Percentiles rank a stretch among this genome's conserved stretches.
Conservation (phyloP, 345 rosid genomes). For the Brassica carinata region DNA sequence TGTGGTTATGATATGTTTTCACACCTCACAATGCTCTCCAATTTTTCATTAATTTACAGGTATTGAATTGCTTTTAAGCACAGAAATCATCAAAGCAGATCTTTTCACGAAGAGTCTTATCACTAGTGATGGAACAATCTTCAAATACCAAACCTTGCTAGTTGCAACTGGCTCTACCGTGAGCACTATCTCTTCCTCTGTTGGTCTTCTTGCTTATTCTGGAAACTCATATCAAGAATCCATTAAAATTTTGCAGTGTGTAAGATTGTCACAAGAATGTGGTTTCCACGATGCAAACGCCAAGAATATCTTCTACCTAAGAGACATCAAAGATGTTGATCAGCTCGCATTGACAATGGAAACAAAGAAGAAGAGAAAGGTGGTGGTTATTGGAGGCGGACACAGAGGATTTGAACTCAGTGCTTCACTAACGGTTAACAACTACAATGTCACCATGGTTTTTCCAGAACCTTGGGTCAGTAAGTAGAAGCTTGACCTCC, state of each 20-base stretch:
- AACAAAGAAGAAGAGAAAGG: slow-evolving; percentile 65
- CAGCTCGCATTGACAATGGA: slow-evolving; percentile 12
- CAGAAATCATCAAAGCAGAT: slow-evolving; percentile 77
- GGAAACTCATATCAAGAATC: not conserved
- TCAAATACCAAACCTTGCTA: slow-evolving; percentile 61
- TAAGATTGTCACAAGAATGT: slow-evolving; percentile 21
- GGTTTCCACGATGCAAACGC: slow-evolving; percentile 16
- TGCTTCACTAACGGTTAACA: slow-evolving; percentile 61
- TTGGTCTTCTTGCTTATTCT: not conserved
- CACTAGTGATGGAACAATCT: slow-evolving; percentile 57
- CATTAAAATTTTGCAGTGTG: not conserved
- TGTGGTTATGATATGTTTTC: not conserved
- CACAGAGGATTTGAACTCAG: slow-evolving; percentile 75
- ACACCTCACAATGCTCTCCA: not conserved
- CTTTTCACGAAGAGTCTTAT: slow-evolving; percentile 60
- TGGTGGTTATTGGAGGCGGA: slow-evolving; percentile 87
- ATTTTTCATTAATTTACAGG: slow-evolving; percentile 36
- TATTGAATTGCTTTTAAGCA: slow-evolving; percentile 66
- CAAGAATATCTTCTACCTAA: slow-evolving; percentile 28
- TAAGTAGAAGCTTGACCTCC: slow-evolving; percentile 33
- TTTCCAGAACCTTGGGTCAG: slow-evolving; percentile 38
- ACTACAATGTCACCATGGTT: slow-evolving; percentile 72
- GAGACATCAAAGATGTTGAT: slow-evolving; percentile 30
- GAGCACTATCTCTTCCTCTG: slow-evolving; percentile 1
- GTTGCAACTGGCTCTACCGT: slow-evolving; percentile 78